Conservation (phyloP, 495 filamentous ascomycete genomes). For the Xylaria sp. region DNA sequence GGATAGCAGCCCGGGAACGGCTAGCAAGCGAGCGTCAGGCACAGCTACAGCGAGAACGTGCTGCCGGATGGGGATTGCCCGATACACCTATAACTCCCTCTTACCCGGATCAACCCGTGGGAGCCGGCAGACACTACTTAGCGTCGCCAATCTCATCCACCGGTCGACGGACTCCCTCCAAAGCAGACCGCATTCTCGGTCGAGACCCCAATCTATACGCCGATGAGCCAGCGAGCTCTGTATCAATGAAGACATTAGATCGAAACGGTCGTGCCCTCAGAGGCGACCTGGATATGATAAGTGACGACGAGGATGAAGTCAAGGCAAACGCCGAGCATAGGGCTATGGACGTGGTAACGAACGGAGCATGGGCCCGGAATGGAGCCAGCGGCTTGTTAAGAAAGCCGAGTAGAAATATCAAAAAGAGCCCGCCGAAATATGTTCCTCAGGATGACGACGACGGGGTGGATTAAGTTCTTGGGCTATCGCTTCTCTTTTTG, state of each 20-base stretch:
- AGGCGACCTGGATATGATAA: constrained; percentile 38
- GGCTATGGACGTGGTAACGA: constrained; percentile 53
- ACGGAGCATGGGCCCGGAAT: constrained; percentile 45
- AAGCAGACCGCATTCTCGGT: constrained; percentile 58
- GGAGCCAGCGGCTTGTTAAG: constrained; percentile 44
- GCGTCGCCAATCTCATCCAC: constrained; percentile 13
- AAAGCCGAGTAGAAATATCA: constrained; percentile 29
- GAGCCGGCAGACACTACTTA: constrained; percentile 46
- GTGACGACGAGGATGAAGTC: constrained; percentile 38
- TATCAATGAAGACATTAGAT: constrained; percentile 52
- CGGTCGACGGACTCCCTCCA: constrained; percentile 47
- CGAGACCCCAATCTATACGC: constrained; percentile 56
- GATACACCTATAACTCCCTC: constrained; percentile 29
- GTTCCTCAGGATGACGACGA: constrained; percentile 32
- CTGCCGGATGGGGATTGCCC: constrained; percentile 61
- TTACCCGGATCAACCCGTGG: constrained; percentile 25
- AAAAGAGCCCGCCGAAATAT: constrained; percentile 13
- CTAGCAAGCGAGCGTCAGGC: constrained; percentile 64
- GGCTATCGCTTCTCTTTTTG: background rate
- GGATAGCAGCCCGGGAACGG: constrained; percentile 70
- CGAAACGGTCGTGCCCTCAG: constrained; percentile 37
- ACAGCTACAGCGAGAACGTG: constrained; percentile 63
- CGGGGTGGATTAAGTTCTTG: constrained; percentile 22
- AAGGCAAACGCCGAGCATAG: constrained; percentile 46
- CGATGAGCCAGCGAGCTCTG: constrained; percentile 45